A percentile compares a stretch with the other conserved stretches of the same genome.
These are phyloP conservation scores for Aspergillus affinis DNA, from an alignment of 495 filamentous ascomycete species.

Conservation along the genomic window DNA sequence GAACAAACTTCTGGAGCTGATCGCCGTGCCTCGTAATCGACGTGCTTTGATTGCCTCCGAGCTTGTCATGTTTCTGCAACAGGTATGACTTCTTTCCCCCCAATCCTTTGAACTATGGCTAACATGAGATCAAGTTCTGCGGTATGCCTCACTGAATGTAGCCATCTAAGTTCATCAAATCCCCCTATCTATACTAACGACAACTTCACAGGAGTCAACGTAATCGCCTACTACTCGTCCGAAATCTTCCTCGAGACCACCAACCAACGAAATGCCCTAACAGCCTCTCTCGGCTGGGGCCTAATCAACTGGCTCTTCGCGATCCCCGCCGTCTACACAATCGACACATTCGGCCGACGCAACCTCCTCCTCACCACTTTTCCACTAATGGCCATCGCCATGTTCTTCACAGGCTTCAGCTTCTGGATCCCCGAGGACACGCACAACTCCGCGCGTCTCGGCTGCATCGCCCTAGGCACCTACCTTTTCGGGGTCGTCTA, in stretches of 20 bases:
- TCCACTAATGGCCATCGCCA: slow-evolving; percentile 57
- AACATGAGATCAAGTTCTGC: slow-evolving; percentile 20
- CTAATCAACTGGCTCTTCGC: slow-evolving; percentile 66
- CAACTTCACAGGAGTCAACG: slow-evolving; percentile 51
- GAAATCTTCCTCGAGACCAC: slow-evolving; percentile 52
- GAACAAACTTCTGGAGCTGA: slow-evolving; percentile 52
- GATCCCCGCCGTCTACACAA: slow-evolving; percentile 66
- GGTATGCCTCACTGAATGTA: slow-evolving; percentile 33
- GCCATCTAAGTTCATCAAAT: too few relatives aligned
- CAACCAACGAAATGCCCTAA: slow-evolving; percentile 41
- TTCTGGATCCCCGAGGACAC: slow-evolving; percentile 48
- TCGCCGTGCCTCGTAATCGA: slow-evolving; percentile 53
- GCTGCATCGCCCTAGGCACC: slow-evolving; percentile 50
- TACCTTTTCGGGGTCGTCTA: slow-evolving; percentile 54
- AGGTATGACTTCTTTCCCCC: slow-evolving; percentile 24
- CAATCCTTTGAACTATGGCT: background rate
- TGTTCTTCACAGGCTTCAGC: slow-evolving; percentile 58
- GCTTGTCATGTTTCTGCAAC: slow-evolving; percentile 54
- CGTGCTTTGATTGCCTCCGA: slow-evolving; percentile 52
- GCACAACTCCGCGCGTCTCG: slow-evolving; percentile 36
- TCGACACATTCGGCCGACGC: slow-evolving; percentile 64
- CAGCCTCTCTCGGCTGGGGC: slow-evolving; percentile 63
- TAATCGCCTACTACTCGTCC: slow-evolving; percentile 55
- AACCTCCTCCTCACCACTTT: slow-evolving; percentile 63
- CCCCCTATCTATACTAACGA: background rate